Percentiles rank a stretch among this genome's conserved stretches.
Conservation (phyloP, 1,284 basidiomycete genomes). For the Meripilus lineatus region DNA sequence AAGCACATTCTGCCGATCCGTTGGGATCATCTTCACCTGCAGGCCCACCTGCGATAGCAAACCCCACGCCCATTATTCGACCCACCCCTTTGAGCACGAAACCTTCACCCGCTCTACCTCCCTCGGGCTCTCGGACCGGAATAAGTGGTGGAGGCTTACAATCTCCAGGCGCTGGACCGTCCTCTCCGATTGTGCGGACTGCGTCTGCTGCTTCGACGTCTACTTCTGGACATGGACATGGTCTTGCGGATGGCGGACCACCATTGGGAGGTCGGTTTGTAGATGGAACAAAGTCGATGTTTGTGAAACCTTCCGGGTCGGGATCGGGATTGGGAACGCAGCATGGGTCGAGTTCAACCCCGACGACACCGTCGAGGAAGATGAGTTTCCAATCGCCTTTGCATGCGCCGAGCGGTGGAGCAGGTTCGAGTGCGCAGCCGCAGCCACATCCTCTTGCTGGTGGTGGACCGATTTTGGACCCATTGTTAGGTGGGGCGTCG, state of each 20-base stretch:
- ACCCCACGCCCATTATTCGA: neutral
- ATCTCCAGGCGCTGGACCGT: slow-evolving; percentile 49
- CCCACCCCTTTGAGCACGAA: too few species aligned
- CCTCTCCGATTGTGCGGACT: slow-evolving; percentile 16
- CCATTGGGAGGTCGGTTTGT: slow-evolving; percentile 60
- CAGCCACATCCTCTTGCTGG: slow-evolving; percentile 20
- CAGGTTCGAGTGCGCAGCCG: too few species aligned
- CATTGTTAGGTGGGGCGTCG: too few species aligned
- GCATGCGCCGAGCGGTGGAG: slow-evolving; percentile 8
- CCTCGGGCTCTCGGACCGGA: too few species aligned
- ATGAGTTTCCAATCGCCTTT: slow-evolving; percentile 6
- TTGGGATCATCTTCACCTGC: slow-evolving; percentile 4
- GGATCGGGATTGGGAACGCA: slow-evolving; percentile 30
- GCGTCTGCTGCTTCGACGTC: slow-evolving; percentile 20
- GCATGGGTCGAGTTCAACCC: slow-evolving; percentile 17
- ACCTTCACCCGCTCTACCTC: too few species aligned
- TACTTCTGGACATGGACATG: too few species aligned
- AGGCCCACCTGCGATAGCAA: slow-evolving; percentile 1
- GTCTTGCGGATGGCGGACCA: slow-evolving; percentile 34
- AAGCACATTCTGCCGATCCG: neutral
- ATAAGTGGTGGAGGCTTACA: too few species aligned
- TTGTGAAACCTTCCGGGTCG: slow-evolving; percentile 44
- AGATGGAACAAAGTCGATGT: slow-evolving; percentile 76
- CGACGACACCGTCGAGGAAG: slow-evolving; percentile 13
- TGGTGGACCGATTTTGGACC: too few species aligned